Evolutionary conservation across 78 protist species (phyloP), one percentile per base, ranked within the genome.

Genomic region (Tieghemostelium lacteum): DNA sequence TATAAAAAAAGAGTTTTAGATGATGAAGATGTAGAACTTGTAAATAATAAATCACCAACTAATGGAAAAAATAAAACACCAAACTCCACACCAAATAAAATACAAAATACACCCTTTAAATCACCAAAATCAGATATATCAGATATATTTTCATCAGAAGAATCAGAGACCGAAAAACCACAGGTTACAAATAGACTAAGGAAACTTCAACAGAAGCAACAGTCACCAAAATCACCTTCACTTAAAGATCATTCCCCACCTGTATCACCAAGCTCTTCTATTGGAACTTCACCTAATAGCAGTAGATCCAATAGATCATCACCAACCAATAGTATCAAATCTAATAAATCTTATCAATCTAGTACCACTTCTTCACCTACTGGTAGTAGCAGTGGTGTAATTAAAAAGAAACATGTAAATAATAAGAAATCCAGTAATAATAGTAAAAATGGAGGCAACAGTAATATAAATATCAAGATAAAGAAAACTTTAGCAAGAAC

Each of bases 41-140:
- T 40, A 62, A 20, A 33, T 58, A 28, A 28, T 26, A 58, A 58
- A 62, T 33, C 45, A 62, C 69, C 69, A 62, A 62, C 33, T 33
- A 62, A 62, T 33, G 33, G 42, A 62, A 62, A 62, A 29, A 62
- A 62, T n/a, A 62, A 33, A 33, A 19, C 37, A 33, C 28, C 8
- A 19, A 17, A 26, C 0, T n/a, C 6, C 6, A 40, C 16, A 20
- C 49, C 28, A 4, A 40, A 61, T 61, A n/a, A 31, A 40, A 62
- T 33, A 62, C 19, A 33, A 26, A 33, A 62, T 20, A 20, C 3
- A 33, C 28, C 19, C 28, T 33, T 33, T 20, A 26, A 29, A 29
- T 5, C 14, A 26, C 39, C 10, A 24, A 55, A 24, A 57, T 5
- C 26, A 33, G 63, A 33, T 36, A 16, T 62, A 31, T 33, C 5